Percentiles rank a stretch among this genome's conserved stretches.
These are phyloP conservation scores for Penicillium bialowiezense DNA, from an alignment of 495 filamentous ascomycete genomes.

Conservation along the genomic window DNA sequence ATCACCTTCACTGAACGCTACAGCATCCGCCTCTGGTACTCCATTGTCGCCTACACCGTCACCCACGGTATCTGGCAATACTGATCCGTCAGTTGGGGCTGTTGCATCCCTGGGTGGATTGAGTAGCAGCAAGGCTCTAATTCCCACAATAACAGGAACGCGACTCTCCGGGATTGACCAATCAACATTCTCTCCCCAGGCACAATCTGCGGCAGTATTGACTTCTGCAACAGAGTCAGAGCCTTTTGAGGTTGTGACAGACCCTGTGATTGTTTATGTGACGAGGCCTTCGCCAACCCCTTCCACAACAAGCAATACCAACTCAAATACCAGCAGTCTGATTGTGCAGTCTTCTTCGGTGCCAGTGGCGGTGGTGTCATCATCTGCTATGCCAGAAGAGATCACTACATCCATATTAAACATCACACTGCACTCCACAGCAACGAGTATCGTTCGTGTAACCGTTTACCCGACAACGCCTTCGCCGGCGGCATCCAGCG, in stretches of 20 bases:
- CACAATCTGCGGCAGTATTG: background rate
- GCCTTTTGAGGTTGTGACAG: conserved; percentile 7
- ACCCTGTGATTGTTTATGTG: conserved; percentile 12
- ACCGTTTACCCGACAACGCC: conserved; percentile 6
- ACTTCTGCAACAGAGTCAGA: background rate
- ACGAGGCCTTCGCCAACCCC: conserved; percentile 9
- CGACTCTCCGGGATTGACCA: background rate
- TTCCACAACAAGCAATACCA: conserved; percentile 8
- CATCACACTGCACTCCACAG: background rate
- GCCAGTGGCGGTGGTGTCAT: background rate
- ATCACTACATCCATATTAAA: background rate
- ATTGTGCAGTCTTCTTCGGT: background rate
- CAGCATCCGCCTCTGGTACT: no score
- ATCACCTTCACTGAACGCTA: no score
- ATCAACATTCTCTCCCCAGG: background rate
- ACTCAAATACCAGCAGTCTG: background rate
- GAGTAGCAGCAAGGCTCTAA: background rate
- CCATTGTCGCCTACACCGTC: background rate
- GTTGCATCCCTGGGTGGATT: background rate
- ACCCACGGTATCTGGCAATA: background rate
- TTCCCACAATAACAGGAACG: background rate
- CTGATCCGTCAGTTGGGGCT: background rate
- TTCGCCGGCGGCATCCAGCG: background rate
- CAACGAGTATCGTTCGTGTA: conserved; percentile 5
- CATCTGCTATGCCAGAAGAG: background rate